A percentile compares a stretch with the other conserved stretches of the same genome.
phyloP scores from a whole-genome alignment of 2,329 filamentous ascomycete species.

The Ophiostoma australiae region DNA sequence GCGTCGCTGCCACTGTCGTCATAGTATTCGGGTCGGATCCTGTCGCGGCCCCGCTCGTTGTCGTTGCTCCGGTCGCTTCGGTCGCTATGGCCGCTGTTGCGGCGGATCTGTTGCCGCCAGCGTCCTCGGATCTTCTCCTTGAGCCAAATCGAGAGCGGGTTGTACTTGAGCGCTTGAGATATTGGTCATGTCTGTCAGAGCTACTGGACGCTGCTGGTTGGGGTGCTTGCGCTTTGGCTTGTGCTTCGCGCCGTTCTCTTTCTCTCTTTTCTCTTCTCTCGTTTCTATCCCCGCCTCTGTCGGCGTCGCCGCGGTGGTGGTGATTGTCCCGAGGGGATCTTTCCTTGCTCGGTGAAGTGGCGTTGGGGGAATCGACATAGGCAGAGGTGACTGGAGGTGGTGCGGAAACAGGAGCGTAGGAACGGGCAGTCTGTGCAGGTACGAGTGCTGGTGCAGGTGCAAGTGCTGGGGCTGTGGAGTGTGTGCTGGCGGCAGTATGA shows the following conservation, averaged over 20 bases:
- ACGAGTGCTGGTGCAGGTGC: neutral
- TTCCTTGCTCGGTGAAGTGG: slow-evolving; percentile 20
- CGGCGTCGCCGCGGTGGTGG: slow-evolving; percentile 16
- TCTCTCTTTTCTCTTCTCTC: slow-evolving; percentile 2
- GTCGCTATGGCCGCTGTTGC: neutral
- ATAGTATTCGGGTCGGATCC: neutral
- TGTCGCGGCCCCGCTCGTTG: slow-evolving; percentile 8
- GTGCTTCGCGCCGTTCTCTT: slow-evolving; percentile 14
- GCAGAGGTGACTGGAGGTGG: slow-evolving; percentile 7
- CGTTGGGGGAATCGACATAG: slow-evolving; percentile 11
- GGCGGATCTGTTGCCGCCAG: neutral
- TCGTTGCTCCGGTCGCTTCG: neutral
- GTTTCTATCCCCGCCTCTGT: slow-evolving; percentile 18
- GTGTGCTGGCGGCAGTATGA: slow-evolving; percentile 24
- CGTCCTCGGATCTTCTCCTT: slow-evolving; percentile 27
- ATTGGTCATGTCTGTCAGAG: slow-evolving; percentile 26
- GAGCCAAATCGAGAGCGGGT: slow-evolving; percentile 27
- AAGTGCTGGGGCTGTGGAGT: slow-evolving; percentile 12
- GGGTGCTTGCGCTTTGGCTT: neutral
- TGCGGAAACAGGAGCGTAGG: slow-evolving; percentile 16
- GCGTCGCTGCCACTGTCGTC: slow-evolving; percentile 12
- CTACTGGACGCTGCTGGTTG: slow-evolving; percentile 14
- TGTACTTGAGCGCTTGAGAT: slow-evolving; percentile 28
- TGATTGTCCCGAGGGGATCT: slow-evolving; percentile 21
- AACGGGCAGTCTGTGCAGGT: slow-evolving; percentile 15